These are phyloP conservation scores for Termitomyces sp. DNA, from an alignment of 768 basidiomycete species.

Conservation along the genomic window DNA sequence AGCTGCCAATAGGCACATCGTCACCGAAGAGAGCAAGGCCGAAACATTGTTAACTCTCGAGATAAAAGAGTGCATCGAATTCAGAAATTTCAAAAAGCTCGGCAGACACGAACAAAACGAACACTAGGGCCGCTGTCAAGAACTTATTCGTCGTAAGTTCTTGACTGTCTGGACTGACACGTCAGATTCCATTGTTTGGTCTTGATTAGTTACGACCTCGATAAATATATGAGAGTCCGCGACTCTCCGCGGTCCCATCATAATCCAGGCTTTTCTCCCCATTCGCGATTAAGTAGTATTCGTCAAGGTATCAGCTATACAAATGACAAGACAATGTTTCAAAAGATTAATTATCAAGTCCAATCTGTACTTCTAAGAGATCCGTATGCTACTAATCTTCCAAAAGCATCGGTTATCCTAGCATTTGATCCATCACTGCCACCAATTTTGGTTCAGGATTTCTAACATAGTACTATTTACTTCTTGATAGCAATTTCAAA, in stretches of 20 bases:
- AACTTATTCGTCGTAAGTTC: not conserved
- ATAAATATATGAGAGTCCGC: not conserved
- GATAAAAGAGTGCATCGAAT: constrained; percentile 64
- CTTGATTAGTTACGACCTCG: not conserved
- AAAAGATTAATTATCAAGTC: too few relatives aligned
- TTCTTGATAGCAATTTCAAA: not conserved
- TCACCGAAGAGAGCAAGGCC: constrained; percentile 68
- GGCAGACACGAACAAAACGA: not conserved
- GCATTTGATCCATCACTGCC: not conserved
- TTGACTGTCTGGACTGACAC: not conserved
- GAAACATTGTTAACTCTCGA: constrained; percentile 73
- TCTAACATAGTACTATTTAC: too few relatives aligned
- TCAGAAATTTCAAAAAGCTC: too few relatives aligned
- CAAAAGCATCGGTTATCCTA: not conserved
- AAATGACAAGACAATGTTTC: not conserved
- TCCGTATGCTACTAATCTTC: not conserved
- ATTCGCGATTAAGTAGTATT: too few relatives aligned
- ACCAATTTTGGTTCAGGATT: not conserved
- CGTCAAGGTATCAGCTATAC: not conserved
- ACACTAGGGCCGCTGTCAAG: not conserved
- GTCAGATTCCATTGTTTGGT: not conserved
- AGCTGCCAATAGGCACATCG: constrained; percentile 66
- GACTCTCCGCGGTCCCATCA: too few relatives aligned
- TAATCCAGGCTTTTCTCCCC: too few relatives aligned
- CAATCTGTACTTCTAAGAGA: not conserved